Conservation (phyloP, 768 basidiomycete species). For the Suillus fuscotomentosus region DNA sequence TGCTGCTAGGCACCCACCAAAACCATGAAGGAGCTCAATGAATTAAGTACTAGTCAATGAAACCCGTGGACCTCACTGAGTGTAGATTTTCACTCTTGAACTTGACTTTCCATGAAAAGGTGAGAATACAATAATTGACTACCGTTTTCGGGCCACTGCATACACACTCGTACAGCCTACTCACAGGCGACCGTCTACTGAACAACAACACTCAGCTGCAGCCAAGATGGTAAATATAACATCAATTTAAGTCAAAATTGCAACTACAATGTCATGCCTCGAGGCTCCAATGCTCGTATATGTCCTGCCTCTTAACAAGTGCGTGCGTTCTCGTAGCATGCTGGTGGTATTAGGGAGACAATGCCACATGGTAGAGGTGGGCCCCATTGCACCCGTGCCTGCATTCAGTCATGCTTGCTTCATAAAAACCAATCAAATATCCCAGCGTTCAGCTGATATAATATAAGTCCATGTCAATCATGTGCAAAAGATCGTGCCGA, state of each 20-base stretch:
- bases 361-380: neutral
- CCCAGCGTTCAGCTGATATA: neutral
- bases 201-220: neutral
- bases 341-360: neutral
- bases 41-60: neutral
- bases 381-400: too few species aligned
- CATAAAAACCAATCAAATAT: neutral
- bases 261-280: neutral
- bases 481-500: conserved; percentile 48
- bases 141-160: neutral
- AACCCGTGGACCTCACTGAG: neutral
- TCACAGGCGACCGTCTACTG: neutral
- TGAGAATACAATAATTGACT: neutral
- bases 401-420: neutral
- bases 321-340: neutral
- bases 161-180: neutral
- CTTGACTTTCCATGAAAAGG: neutral
- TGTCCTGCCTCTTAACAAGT: neutral
- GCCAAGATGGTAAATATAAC: neutral
- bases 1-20: neutral
- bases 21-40: neutral
- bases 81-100: neutral
- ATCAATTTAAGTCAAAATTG: neutral
- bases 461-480: conserved; percentile 10
- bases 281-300: neutral